Base-by-base conservation (phyloP, 2,329 filamentous ascomycete species). In the Exophiala sp. region DNA sequence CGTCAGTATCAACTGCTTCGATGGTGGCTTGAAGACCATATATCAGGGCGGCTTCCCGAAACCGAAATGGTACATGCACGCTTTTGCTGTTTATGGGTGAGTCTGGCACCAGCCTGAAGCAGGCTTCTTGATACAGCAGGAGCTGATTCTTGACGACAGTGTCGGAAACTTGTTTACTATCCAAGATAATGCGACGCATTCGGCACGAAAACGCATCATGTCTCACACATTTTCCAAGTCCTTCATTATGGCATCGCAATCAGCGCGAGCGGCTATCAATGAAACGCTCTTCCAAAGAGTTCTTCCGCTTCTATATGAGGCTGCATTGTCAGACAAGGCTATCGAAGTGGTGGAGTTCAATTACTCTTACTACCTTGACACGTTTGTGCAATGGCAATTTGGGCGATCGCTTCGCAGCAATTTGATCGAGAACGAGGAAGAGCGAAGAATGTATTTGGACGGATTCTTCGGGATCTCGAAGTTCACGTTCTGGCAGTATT, bases 211-310 rank as follows among this genome's bases (percentile, higher is more conserved):
- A 68, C 82, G 87, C 16, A 87, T 91, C 82, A 70, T 94, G 32
- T 87, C 86, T 44, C 85, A 90, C 63, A 80, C 89, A 47, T 94
- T 94, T 71, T 90, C 88, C 57, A 94, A 94, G 65, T 89, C 88
- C 0, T 83, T 77, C 44, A 72, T 95, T 34, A 79, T 82, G 54
- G 72, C 74, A 4, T 88, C 84, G 3, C 43, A 42, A 46, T 34
- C 50, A 7, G 29, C 42, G 7, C 40, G 33, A 16, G 49, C 42
- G 2, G 29, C 49, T 9, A 2, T 65, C 65, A 7, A 18, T 10
- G 40, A 44, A 0, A 77, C 89, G 16, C 58, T 90, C 2, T 78
- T 78, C 54, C 67, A 73, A 0, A 74, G 84, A 5, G 71, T 90
- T 7, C 68, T 88, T 3, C 84, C 85, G 3, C 47, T 76, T 55